Evolutionary conservation across 768 basidiomycete species (phyloP), one percentile per base, ranked within the genome.

Genomic region (Pisolithus orientalis): DNA sequence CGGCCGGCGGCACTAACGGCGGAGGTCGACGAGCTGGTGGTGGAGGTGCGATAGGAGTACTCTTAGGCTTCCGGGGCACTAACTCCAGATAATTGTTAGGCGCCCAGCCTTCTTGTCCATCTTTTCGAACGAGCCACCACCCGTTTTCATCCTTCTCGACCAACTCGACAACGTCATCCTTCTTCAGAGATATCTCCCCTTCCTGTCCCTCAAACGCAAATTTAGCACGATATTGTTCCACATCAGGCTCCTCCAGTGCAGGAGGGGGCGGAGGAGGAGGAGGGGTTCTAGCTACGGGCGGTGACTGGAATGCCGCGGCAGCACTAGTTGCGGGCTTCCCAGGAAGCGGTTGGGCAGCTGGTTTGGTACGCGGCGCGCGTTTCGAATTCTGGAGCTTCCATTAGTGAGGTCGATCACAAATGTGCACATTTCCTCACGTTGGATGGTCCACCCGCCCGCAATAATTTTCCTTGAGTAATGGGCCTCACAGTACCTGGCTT

Each of bases 41-140:
- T 1, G 86, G 84, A 0, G 90, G 87, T 0, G 88, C 82, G 0
- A 87, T 75, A 24, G 84, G 75, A 0, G 82, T 72, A 1, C 84
- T 77, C 40, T 80, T 82, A 2, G 83, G 77, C 57, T 79, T 82
- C 21, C 80, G 80, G 16, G 84, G 83, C 5, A 86, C 80, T 32
- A 87, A 77, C 65, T 96, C 94, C 6, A 95, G 82, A 63, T 94
- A 96, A 67, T 92, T 94, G 58, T 86, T 84, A 2, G 96, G 96
- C 17, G 94, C 92, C 94, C 94, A 99, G 13, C 92, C 96, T 65
- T 97, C 93, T 16, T 73, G 70, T 2, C 79, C 80, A 49, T 76
- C 79, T 69, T 87, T 92, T 76, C 86, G 90, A 52, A 97, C 87
- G 31, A 96, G 76, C 95, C 96, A 98, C 96, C 96, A 99, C 3